Evolutionary conservation across 148 eudicot species (phyloP), one percentile per base, ranked within the genome.

Genomic region (Chenopodium formosanum): DNA sequence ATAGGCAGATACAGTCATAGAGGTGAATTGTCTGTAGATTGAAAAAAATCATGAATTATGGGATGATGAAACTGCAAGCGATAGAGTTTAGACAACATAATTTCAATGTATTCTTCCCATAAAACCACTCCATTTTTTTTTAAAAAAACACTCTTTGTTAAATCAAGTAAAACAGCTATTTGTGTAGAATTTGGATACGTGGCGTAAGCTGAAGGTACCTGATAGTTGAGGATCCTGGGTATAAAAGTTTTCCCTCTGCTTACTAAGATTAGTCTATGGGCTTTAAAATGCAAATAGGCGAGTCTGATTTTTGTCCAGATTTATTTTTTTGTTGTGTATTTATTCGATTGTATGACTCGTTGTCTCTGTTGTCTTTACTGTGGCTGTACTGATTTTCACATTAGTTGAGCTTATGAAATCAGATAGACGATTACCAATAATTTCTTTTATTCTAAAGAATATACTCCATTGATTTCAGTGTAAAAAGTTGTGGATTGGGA

Each of bases 401-500:
- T 25, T 62, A 9, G 25, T 22, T 5, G 10, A 56, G 17, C 62
- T 50, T 56, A 12, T 14, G 62, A 56, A 14, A 56, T 56, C 62
- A 56, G 22, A 13, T 17, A 14, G 62, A 14, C 3, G 4, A 53
- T 53, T 16, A 53, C 17, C 17, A 16, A 8, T 67, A 7, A 20
- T 29, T 34, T 23, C 73, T 69, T 69, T 69, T 13, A 69, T 69
- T 69, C 73, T 69, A 14, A 13, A 14, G 10, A 32, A 7, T 14
- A 4, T 17, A 62, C n/a, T 10, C 19, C 73, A 34, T 34, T 2
- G 37, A 9, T 32, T 69, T 69, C 84, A 93, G 95, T 93, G 97
- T 80, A 88, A 93, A 76, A 90, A 90, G 77, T 72, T 94, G 84
- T 91, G 94, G 97, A 82, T 80, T 22, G 95, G 92, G 56, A 94